phyloP scores from a whole-genome alignment of 2,329 filamentous ascomycete genomes.

The Aureobasidium sp. region DNA sequence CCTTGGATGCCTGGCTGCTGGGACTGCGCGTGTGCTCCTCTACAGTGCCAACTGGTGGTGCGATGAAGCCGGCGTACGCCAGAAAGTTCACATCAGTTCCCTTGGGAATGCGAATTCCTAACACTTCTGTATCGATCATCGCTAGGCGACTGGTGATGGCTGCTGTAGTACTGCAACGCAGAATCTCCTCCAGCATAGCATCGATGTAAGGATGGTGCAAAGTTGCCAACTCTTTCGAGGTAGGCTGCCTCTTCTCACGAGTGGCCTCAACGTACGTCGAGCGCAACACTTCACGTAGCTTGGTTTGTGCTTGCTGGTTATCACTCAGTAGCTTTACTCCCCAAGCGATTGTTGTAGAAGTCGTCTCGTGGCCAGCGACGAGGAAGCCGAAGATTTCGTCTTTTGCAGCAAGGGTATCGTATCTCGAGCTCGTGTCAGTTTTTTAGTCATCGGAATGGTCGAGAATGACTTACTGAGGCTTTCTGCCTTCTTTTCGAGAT shows the following conservation, averaged over 20 bases:
- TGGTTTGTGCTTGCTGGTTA: slow-evolving; percentile 27
- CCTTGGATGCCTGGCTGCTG: slow-evolving; percentile 21
- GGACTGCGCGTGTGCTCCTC: slow-evolving; percentile 24
- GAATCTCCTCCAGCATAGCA: slow-evolving; percentile 32
- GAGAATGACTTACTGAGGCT: slow-evolving; percentile 14
- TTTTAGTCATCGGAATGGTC: neutral
- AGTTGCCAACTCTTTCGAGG: slow-evolving; percentile 23
- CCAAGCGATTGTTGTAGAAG: slow-evolving; percentile 34
- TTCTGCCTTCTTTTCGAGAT: slow-evolving; percentile 27
- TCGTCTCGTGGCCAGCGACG: slow-evolving; percentile 40
- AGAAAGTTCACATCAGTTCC: slow-evolving; percentile 29
- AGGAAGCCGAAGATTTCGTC: slow-evolving; percentile 27
- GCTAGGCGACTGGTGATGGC: slow-evolving; percentile 23
- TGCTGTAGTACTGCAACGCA: slow-evolving; percentile 25
- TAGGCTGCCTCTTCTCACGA: slow-evolving; percentile 18
- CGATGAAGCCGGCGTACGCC: slow-evolving; percentile 16
- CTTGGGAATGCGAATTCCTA: slow-evolving; percentile 33
- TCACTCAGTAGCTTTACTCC: slow-evolving; percentile 31
- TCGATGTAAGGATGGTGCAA: slow-evolving; percentile 33
- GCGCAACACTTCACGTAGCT: slow-evolving; percentile 25
- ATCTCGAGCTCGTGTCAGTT: slow-evolving; percentile 11
- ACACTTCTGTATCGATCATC: slow-evolving; percentile 29
- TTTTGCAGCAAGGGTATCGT: slow-evolving; percentile 17
- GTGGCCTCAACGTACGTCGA: slow-evolving; percentile 19
- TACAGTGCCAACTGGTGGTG: slow-evolving; percentile 17